These are phyloP conservation scores for Echinochloa phyllopogon DNA, from an alignment of 176 grass and related monocot genomes.

Conservation along the genomic window DNA sequence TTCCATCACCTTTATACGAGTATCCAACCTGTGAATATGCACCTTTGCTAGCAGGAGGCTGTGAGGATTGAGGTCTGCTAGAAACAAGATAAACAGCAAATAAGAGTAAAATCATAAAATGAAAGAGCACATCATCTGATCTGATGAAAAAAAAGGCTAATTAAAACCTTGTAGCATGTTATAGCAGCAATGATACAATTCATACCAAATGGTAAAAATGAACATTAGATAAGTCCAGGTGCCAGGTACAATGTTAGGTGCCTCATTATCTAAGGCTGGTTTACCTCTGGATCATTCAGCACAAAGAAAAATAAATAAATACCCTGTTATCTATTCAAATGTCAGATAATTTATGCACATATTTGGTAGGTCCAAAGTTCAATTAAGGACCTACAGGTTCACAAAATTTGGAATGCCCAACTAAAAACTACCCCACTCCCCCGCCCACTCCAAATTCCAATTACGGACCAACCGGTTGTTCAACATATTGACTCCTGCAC, in stretches of 20 bases:
- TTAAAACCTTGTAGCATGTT: background rate
- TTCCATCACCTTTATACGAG: slow-evolving; percentile 79
- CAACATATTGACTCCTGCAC: background rate
- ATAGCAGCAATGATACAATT: slow-evolving; percentile 5
- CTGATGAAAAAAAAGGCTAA: slow-evolving; percentile 22
- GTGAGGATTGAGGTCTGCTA: slow-evolving; percentile 71
- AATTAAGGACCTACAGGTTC: background rate
- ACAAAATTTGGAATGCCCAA: background rate
- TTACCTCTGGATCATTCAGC: slow-evolving; percentile 15
- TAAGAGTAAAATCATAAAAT: background rate
- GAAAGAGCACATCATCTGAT: slow-evolving; percentile 17
- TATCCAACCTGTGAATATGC: slow-evolving; percentile 96
- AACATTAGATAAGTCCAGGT: slow-evolving; percentile 7
- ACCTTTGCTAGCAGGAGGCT: slow-evolving; percentile 82
- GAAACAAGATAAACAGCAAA: slow-evolving; percentile 31
- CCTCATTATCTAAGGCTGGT: background rate
- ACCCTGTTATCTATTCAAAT: background rate
- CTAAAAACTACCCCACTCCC: background rate
- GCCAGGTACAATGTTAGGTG: background rate
- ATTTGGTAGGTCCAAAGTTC: background rate
- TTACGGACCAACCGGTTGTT: background rate
- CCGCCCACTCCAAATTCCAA: too few species aligned
- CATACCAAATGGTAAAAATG: slow-evolving; percentile 33
- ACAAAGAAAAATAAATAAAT: slow-evolving; percentile 5
- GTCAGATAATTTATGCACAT: slow-evolving; percentile 13